Conservation (phyloP, 306 rosid species). For the Malus sylvestris region DNA sequence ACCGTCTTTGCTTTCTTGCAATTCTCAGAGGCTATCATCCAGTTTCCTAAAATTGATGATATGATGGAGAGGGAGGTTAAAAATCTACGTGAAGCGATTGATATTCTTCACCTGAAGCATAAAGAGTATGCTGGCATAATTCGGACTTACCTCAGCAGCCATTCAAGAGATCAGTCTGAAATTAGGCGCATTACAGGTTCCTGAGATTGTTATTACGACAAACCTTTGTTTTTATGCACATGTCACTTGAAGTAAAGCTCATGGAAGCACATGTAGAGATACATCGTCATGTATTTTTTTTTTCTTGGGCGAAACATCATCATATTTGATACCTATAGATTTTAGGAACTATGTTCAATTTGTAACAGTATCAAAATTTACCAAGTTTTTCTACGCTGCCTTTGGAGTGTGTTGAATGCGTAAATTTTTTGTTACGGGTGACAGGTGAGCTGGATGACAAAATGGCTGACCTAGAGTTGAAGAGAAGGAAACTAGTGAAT, state of each 20-base stretch:
- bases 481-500: slow-evolving; percentile 83
- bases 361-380: not conserved
- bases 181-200: slow-evolving; percentile 65
- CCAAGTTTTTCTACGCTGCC: slow-evolving; percentile 9
- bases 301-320: not conserved
- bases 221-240: not conserved
- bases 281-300: not conserved
- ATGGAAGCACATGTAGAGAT: not conserved
- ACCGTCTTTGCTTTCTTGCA: slow-evolving; percentile 25
- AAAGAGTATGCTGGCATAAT: slow-evolving; percentile 50
- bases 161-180: slow-evolving; percentile 50
- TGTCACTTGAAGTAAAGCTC: not conserved
- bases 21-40: slow-evolving; percentile 59
- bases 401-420: slow-evolving; percentile 18
- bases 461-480: slow-evolving; percentile 79
- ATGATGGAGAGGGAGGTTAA: slow-evolving; percentile 68
- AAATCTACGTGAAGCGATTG: slow-evolving; percentile 43
- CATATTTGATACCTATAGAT: not conserved
- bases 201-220: slow-evolving; percentile 6
- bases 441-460: slow-evolving; percentile 86
- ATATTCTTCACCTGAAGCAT: slow-evolving; percentile 59
- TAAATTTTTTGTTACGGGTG: slow-evolving; percentile 21
- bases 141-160: slow-evolving; percentile 34
- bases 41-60: slow-evolving; percentile 69
- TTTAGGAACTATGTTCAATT: slow-evolving; percentile 6